These are phyloP conservation scores for Trypanosoma vivax DNA, from an alignment of 208 protist species.

Conservation along the genomic window DNA sequence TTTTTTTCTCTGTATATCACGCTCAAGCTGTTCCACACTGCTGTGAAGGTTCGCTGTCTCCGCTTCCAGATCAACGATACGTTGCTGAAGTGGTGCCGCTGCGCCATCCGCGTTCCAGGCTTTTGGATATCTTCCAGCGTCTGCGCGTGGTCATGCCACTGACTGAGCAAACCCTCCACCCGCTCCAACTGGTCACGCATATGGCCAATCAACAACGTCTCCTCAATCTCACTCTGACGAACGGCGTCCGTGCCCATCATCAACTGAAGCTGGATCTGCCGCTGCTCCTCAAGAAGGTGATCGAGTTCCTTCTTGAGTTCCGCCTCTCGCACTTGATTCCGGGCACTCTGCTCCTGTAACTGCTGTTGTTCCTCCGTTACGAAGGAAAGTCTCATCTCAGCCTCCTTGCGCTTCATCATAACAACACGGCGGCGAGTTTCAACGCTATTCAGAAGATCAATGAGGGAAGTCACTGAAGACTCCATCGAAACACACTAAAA, in stretches of 20 bases:
- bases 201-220: slow-evolving; percentile 41
- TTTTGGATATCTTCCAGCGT: slow-evolving; percentile 32
- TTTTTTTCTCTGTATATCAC: background rate
- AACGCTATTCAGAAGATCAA: slow-evolving; percentile 71
- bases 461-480: slow-evolving; percentile 39
- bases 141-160: slow-evolving; percentile 26
- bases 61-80: slow-evolving; percentile 22
- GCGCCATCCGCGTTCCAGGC: slow-evolving; percentile 28
- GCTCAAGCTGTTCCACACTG: slow-evolving; percentile 18
- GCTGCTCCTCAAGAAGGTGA: slow-evolving; percentile 45
- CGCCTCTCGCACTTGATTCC: slow-evolving; percentile 33
- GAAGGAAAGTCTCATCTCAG: slow-evolving; percentile 49
- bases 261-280: slow-evolving; percentile 53
- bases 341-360: slow-evolving; percentile 23
- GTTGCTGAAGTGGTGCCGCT: slow-evolving; percentile 17
- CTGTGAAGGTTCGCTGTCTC: slow-evolving; percentile 7
- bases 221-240: slow-evolving; percentile 59
- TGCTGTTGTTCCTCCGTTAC: slow-evolving; percentile 41
- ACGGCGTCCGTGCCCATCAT: slow-evolving; percentile 41
- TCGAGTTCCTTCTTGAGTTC: slow-evolving; percentile 50
- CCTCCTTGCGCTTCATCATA: slow-evolving; percentile 60
- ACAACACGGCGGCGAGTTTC: slow-evolving; percentile 68
- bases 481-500: slow-evolving; percentile 22
- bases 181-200: slow-evolving; percentile 19
- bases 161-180: slow-evolving; percentile 18